Evolutionary conservation across 164 flowering plant genomes (phyloP), one percentile per base, ranked within the genome.

Genomic region (Annona squamosa): DNA sequence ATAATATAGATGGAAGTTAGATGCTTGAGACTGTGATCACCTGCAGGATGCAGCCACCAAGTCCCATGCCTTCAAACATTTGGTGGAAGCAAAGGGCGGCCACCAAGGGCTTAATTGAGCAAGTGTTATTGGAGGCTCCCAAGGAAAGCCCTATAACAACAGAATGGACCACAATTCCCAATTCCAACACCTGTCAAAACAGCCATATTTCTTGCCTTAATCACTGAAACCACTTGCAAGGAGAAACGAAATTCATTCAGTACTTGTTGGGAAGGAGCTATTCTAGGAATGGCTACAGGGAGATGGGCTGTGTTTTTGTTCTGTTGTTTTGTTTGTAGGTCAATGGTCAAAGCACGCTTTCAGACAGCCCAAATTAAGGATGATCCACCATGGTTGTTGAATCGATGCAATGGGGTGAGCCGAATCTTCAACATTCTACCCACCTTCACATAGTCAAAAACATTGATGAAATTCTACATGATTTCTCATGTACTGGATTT

Each of bases 61-160:
- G 79, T 4, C 79, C 79, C 79, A 72, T 77, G 47, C 79, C 79
- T 72, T 77, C 79, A 68, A 77, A 77, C 68, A 77, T 61, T 63
- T 77, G 79, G 68, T 77, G 79, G 75, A 72, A 77, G 71, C 79
- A 77, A 17, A 72, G 79, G 41, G 79, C 79, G 61, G 75, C 79
- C 47, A 72, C 79, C 63, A 77, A 59, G 10, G 79, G 69, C 65
- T 63, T 72, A 41, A 77, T 77, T 41, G 75, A 72, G 62, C 79
- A 77, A 10, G 65, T 46, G 46, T 68, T 76, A 48, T 72, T 47
- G 5, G 79, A 67, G 19, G 79, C 69, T 42, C 75, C 79, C 37
- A 77, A 16, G 26, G 75, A 72, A 13, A 72, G 75, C 43, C 79
- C 79, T 61, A 77, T 77, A 48, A 72, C 72, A 9, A 77, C 79